Base-by-base conservation (phyloP, 306 rosid species). In the Cucurbita pepo region DNA sequence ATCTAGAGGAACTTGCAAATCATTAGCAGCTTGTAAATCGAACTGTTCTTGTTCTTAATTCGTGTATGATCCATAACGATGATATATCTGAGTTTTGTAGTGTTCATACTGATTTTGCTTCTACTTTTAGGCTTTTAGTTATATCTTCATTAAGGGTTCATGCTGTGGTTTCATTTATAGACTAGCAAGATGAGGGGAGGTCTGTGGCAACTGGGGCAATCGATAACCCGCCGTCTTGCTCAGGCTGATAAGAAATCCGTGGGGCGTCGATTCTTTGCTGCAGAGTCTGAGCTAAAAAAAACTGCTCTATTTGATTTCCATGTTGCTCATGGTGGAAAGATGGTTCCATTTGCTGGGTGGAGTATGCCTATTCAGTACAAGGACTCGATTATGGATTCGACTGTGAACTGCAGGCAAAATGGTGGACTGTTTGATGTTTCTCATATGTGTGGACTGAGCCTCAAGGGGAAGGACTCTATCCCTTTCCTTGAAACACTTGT, bases 341-440 rank as follows among this genome's bases (percentile, higher is more conserved):
- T 92, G 96, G 96, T 92, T 73, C 96, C 96, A 14, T 92, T 92
- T 80, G 98, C 98, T 58, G 96, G 98, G 58, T 92, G 96, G 98
- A 88, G 91, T 81, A 92, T 92, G 96, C 96, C 96, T 43, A 92
- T 92, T 65, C 98, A 92, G 76, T 92, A 92, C 82, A 92, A 92
- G 82, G 98, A 92, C 76, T 92, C 96, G 15, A 92, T 92, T 79
- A 90, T 90, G 81, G 98, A 92, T 70, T 92, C 96, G 0, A 92
- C 98, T 19, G 71, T 90, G n/a, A 90, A 88, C 80, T 88, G 96
- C 73, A 84, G 98, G 81, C 74, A 90, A 78, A 83, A 92, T 73
- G 96, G 96, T 71, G 34, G 93, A 52, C 88, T 92, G 44, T 92
- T 92, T 81, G 93, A 92, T 84, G 98, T 92, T 62, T 71, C 96